Evolutionary conservation across 2,329 filamentous ascomycete genomes (phyloP).

Genomic region (Venturia effusa): DNA sequence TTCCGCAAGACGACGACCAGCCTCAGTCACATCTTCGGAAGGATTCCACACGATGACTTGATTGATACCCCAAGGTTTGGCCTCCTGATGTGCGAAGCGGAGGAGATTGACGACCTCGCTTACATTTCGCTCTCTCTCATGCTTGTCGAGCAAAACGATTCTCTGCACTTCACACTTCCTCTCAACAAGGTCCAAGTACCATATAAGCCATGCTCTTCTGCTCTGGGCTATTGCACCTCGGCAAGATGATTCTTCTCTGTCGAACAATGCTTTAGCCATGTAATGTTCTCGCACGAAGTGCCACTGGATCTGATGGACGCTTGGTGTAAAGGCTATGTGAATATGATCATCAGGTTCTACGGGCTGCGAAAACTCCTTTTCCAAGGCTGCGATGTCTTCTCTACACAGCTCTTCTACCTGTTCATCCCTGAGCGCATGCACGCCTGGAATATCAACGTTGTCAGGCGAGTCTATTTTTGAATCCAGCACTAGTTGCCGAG

Average conservation of each 20-base stretch:
- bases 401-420: neutral
- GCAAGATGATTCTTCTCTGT: neutral
- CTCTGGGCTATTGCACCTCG: neutral
- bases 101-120: neutral
- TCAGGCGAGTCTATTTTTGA: neutral
- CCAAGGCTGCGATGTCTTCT: neutral
- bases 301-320: neutral
- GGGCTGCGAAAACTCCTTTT: neutral
- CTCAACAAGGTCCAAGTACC: neutral
- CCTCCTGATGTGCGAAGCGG: neutral
- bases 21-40: neutral
- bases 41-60: slow-evolving; percentile 1
- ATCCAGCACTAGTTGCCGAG: neutral
- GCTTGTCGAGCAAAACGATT: slow-evolving; percentile 1
- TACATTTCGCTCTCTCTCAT: neutral
- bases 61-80: neutral
- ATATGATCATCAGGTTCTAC: neutral
- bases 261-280: neutral
- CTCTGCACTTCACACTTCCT: neutral
- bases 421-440: neutral
- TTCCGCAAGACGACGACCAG: neutral
- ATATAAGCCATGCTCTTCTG: slow-evolving; percentile 1
- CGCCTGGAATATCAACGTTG: neutral
- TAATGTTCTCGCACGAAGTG: neutral
- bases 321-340: neutral